phyloP scores from a whole-genome alignment of 2,329 filamentous ascomycete genomes.

The Cladophialophora psammophila region DNA sequence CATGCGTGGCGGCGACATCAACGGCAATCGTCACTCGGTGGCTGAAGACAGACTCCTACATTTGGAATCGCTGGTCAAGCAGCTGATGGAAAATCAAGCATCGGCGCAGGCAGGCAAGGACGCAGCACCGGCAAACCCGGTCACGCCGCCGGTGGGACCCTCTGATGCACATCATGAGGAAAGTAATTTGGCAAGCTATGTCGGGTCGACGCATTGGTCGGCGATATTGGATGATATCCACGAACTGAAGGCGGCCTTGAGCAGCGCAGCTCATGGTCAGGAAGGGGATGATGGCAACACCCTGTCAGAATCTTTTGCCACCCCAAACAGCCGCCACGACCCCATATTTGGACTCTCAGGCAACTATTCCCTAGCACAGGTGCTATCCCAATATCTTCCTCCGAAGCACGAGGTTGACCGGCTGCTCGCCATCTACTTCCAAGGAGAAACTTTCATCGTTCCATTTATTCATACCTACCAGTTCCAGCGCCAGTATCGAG shows the following conservation, averaged over 20 bases:
- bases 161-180: background rate
- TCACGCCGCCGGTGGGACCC: background rate
- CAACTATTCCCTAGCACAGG: slow-evolving; percentile 24
- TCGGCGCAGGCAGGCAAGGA: background rate
- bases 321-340: slow-evolving; percentile 13
- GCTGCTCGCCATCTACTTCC: slow-evolving; percentile 32
- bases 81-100: slow-evolving; percentile 29
- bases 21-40: slow-evolving; percentile 10
- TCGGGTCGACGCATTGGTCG: slow-evolving; percentile 52
- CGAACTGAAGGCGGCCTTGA: slow-evolving; percentile 28
- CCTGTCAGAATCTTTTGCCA: background rate
- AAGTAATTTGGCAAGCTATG: slow-evolving; percentile 40
- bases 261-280: slow-evolving; percentile 3
- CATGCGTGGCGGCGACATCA: background rate
- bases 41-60: slow-evolving; percentile 33
- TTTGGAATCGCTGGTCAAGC: slow-evolving; percentile 28
- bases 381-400: slow-evolving; percentile 30
- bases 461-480: slow-evolving; percentile 32
- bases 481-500: slow-evolving; percentile 55
- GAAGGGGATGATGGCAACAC: background rate
- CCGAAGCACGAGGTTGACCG: slow-evolving; percentile 31
- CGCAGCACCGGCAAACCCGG: slow-evolving; percentile 5
- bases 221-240: slow-evolving; percentile 48
- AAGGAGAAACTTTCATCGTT: slow-evolving; percentile 33
- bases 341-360: slow-evolving; percentile 28